Evolutionary conservation across 2,329 filamentous ascomycete genomes (phyloP).

Genomic region (Didymella lethalis): DNA sequence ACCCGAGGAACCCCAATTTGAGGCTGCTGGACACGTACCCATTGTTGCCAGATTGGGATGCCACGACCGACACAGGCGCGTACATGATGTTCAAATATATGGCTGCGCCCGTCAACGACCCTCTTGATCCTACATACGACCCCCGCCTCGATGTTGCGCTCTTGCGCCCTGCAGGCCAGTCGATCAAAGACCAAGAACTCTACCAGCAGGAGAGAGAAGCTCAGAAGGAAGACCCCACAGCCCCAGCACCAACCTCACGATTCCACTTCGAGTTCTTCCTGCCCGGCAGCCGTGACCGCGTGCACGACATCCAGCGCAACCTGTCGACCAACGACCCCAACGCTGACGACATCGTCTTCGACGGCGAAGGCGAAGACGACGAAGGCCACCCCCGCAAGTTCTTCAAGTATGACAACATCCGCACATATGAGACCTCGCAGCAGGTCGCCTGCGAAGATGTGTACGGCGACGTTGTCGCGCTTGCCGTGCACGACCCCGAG

Average conservation of each 20-base stretch:
- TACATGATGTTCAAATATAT: constrained; percentile 69
- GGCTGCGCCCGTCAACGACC: constrained; percentile 62
- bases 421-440: constrained; percentile 67
- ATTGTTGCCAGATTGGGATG: constrained; percentile 67
- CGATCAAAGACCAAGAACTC: constrained; percentile 60
- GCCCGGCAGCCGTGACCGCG: constrained; percentile 57
- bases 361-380: constrained; percentile 48
- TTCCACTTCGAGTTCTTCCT: constrained; percentile 69
- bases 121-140: constrained; percentile 60
- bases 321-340: constrained; percentile 62
- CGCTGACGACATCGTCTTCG: constrained; percentile 54
- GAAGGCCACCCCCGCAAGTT: constrained; percentile 58
- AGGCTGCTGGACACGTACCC: constrained; percentile 68
- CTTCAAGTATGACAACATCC: constrained; percentile 65
- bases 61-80: constrained; percentile 64
- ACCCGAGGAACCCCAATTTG: constrained; percentile 65
- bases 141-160: constrained; percentile 66
- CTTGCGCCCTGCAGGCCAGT: constrained; percentile 63
- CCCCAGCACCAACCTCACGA: constrained; percentile 61
- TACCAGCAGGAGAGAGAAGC: constrained; percentile 57
- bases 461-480: constrained; percentile 63
- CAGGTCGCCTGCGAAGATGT: constrained; percentile 62
- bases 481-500: constrained; percentile 65
- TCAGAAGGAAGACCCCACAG: constrained; percentile 56
- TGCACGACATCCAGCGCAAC: constrained; percentile 63